Evolutionary conservation across 176 grass and related monocot species (phyloP).

Genomic region (Calamus simplicifolius): DNA sequence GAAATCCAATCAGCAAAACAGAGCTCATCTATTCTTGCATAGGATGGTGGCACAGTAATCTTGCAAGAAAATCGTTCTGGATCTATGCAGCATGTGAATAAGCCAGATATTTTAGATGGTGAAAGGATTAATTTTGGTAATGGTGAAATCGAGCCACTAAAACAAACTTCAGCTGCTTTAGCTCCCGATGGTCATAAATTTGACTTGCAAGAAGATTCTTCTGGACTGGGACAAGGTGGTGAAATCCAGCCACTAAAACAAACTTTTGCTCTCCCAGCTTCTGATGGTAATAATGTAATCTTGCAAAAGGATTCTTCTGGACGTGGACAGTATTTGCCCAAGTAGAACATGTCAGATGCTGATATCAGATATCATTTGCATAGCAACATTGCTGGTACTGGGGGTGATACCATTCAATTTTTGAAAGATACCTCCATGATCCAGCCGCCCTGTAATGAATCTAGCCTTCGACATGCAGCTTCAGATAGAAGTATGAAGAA

Average conservation of each 20-base stretch:
- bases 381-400: too few relatives aligned
- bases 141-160: conserved; percentile 12
- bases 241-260: background rate
- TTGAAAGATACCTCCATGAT: too few relatives aligned
- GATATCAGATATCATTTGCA: too few relatives aligned
- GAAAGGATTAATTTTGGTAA: conserved; percentile 9
- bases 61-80: background rate
- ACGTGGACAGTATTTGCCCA: background rate
- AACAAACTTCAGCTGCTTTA: background rate
- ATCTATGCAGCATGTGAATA: background rate
- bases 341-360: too few relatives aligned
- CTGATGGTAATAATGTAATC: background rate
- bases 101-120: background rate
- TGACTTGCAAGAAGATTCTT: background rate
- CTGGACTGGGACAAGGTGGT: background rate
- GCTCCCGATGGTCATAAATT: background rate
- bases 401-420: too few relatives aligned
- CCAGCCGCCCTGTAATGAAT: too few relatives aligned
- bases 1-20: too few relatives aligned
- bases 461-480: background rate
- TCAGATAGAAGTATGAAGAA: background rate
- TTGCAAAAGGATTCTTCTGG: background rate
- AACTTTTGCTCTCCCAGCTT: background rate
- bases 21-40: too few relatives aligned
- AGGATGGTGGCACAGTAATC: background rate